Evolutionary conservation across 2,329 filamentous ascomycete genomes (phyloP).

Genomic region (Colletotrichum spaethianum): DNA sequence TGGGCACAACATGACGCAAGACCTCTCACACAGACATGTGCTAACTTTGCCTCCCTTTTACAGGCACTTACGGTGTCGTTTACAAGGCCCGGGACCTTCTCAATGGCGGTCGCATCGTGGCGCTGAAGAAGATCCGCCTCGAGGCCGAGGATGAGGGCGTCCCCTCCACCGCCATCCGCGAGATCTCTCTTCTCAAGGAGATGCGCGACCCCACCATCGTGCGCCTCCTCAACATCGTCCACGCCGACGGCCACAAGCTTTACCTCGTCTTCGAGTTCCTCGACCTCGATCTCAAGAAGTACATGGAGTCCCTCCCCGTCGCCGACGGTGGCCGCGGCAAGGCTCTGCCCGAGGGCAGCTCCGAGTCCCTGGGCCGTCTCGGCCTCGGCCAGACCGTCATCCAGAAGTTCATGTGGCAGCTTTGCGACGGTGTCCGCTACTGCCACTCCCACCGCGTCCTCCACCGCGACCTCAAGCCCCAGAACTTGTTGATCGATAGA

Average conservation of each 20-base stretch:
- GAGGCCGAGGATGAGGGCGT: conserved; percentile 96
- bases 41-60: conserved; percentile 21
- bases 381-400: conserved; percentile 86
- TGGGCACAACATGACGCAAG: conserved; percentile 17
- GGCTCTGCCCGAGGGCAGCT: conserved; percentile 83
- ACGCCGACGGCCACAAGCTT: conserved; percentile 94
- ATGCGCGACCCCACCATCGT: conserved; percentile 95
- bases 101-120: conserved; percentile 87
- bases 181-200: conserved; percentile 94
- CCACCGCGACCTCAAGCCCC: conserved; percentile 90
- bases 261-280: conserved; percentile 95
- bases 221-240: conserved; percentile 89
- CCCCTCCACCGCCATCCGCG: conserved; percentile 91
- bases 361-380: conserved; percentile 73
- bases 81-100: conserved; percentile 93
- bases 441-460: conserved; percentile 91
- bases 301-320: conserved; percentile 92
- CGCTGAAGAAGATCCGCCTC: conserved; percentile 94
- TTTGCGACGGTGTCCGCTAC: conserved; percentile 87
- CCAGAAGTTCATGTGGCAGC: conserved; percentile 93
- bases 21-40: background rate
- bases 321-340: conserved; percentile 89
- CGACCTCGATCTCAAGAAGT: conserved; percentile 93
- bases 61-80: conserved; percentile 94
- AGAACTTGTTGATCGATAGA: conserved; percentile 88